Evolutionary conservation across 2,329 filamentous ascomycete genomes (phyloP), one percentile per base, ranked within the genome.

Genomic region (Claviceps cyperi): DNA sequence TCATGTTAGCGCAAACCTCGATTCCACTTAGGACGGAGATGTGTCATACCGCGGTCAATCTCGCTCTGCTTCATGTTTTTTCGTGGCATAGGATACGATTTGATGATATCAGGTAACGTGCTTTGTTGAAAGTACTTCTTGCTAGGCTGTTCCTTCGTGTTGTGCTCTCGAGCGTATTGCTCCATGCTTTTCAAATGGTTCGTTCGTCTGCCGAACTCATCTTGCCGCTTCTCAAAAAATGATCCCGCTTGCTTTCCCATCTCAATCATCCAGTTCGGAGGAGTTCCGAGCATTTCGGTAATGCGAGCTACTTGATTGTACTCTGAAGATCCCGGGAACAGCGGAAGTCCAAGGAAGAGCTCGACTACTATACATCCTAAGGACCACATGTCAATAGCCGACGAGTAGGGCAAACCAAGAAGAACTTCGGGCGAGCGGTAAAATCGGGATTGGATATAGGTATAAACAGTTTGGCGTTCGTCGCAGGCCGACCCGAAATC

Each of bases 351-450:
- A 1, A 98, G 76, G 73, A 98, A 98, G 17, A 98, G 75, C 67
- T 98, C 92, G 22, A 98, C 92, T 15, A 98, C 91, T 57, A 98
- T 98, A 67, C 92, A 98, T 49, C 92, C 92, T 43, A 98, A 73
- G 4, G 92, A 98, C 92, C 92, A 98, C 91, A 98, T 98, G 63
- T 98, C 92, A 61, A 98, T 98, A 43, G 92, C 92, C 4, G 92
- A 96, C 14, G 92, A 97, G 66, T 98, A 98, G 53, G 92, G 92
- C 46, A 98, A 71, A 4, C 92, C 92, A n/a, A 98, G 73, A 38
- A 98, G 69, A 13, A 98, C 92, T 65, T 98, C 92, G 1, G 92
- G 92, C 0, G 92, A 98, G 55, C 92, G 83, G 69, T 98, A 98
- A 69, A 98, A 98, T 59, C 92, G 79, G 9, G 92, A 98, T 66